phyloP scores from a whole-genome alignment of 495 filamentous ascomycete genomes.

The Aspergillus leporis region DNA sequence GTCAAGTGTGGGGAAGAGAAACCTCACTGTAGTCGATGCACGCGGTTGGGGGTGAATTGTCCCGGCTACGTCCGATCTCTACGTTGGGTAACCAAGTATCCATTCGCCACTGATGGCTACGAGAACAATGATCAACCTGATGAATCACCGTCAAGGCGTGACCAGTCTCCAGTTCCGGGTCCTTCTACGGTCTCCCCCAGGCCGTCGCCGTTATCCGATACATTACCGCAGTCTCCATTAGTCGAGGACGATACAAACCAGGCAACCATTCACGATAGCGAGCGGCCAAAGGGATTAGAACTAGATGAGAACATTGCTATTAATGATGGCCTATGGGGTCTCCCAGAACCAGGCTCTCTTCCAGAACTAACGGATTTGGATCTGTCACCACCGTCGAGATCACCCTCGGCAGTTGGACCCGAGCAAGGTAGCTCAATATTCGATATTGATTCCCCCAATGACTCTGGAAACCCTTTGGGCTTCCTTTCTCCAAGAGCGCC shows the following conservation, averaged over 20 bases:
- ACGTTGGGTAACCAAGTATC: constrained; percentile 57
- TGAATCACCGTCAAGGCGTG: background rate
- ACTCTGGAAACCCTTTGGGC: constrained; percentile 30
- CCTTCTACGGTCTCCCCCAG: constrained; percentile 1
- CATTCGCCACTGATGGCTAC: constrained; percentile 16
- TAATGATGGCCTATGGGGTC: constrained; percentile 40
- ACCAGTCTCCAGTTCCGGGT: background rate
- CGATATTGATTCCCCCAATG: constrained; percentile 27
- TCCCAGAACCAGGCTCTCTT: constrained; percentile 31
- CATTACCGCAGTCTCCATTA: constrained; percentile 12
- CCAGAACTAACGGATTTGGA: constrained; percentile 40
- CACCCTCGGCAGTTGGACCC: constrained; percentile 18
- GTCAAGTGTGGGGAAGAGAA: constrained; percentile 59
- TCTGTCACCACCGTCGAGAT: constrained; percentile 19
- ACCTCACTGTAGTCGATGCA: constrained; percentile 53
- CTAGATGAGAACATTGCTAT: constrained; percentile 24
- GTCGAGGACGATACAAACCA: constrained; percentile 1
- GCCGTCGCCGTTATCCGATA: constrained; percentile 7
- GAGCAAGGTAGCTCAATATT: constrained; percentile 23
- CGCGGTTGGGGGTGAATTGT: constrained; percentile 48
- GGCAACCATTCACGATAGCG: constrained; percentile 12
- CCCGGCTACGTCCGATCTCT: constrained; percentile 56
- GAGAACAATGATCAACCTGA: constrained; percentile 22
- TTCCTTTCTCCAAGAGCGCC: constrained; percentile 33
- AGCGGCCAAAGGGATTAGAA: constrained; percentile 14